phyloP scores from a whole-genome alignment of 73 alveolate species.

The Loxodes magnus region DNA sequence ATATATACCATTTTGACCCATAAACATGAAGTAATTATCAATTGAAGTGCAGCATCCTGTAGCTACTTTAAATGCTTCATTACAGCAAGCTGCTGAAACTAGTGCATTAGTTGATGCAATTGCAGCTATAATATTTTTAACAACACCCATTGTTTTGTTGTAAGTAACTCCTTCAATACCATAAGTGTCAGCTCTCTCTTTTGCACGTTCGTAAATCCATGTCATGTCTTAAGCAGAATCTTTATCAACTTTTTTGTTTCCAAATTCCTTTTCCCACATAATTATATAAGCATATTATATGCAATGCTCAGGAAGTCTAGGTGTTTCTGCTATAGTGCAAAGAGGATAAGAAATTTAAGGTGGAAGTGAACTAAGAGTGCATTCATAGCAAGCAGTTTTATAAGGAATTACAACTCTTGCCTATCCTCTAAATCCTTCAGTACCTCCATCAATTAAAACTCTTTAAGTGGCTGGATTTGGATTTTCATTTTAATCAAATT shows the following conservation, averaged over 20 bases:
- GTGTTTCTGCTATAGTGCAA: slow-evolving; percentile 99
- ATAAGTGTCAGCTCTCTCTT: slow-evolving; percentile 91
- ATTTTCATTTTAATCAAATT: slow-evolving; percentile 72
- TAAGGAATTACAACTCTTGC: slow-evolving; percentile 88
- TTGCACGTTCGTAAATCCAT: slow-evolving; percentile 97
- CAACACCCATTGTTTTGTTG: slow-evolving; percentile 93
- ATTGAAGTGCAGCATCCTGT: slow-evolving; percentile 56
- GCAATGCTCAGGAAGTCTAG: slow-evolving; percentile 99
- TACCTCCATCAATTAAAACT: slow-evolving; percentile 99
- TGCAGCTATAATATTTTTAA: slow-evolving; percentile 86
- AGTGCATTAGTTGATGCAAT: slow-evolving; percentile 98
- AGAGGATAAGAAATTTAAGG: slow-evolving; percentile 68
- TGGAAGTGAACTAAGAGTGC: slow-evolving; percentile 60
- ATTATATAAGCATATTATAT: slow-evolving; percentile 78
- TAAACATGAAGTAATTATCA: slow-evolving; percentile 83
- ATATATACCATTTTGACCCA: slow-evolving; percentile 76
- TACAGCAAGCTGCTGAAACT: slow-evolving; percentile 93
- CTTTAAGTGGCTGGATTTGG: slow-evolving; percentile 62
- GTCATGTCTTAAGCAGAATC: slow-evolving; percentile 96
- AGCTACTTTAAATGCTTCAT: slow-evolving; percentile 89
- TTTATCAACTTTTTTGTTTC: slow-evolving; percentile 69
- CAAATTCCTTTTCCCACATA: slow-evolving; percentile 75
- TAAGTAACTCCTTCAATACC: slow-evolving; percentile 97
- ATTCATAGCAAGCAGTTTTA: slow-evolving; percentile 82
- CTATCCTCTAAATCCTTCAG: slow-evolving; percentile 99